Percentiles rank a stretch among this genome's conserved stretches.
These are phyloP conservation scores for Termitomyces sp. DNA, from an alignment of 768 basidiomycete species.

Conservation along the genomic window DNA sequence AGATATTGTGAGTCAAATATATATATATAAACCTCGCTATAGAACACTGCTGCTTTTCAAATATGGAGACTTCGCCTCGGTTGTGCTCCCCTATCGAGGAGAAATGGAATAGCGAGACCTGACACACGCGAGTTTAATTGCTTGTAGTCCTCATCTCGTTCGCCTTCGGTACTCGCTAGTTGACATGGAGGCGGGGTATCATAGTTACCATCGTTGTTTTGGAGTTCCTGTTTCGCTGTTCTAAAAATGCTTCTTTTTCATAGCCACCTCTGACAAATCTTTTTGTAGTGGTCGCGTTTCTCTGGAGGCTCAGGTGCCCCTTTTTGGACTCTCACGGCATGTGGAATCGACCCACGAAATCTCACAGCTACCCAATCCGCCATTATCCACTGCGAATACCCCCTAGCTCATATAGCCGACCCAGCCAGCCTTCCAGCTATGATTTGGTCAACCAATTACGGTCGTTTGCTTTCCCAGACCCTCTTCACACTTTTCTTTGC, in stretches of 20 bases:
- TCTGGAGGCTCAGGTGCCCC: constrained; percentile 94
- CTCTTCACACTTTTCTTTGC: constrained; percentile 95
- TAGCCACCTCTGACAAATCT: not conserved
- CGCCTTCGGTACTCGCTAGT: not conserved
- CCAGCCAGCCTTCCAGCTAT: constrained; percentile 83
- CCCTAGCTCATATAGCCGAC: constrained; percentile 50
- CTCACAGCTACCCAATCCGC: constrained; percentile 84
- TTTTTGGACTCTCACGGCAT: constrained; percentile 88
- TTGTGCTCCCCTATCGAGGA: not conserved
- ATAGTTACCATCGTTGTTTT: not conserved
- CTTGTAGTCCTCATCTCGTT: not conserved
- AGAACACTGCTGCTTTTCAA: not conserved
- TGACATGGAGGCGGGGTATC: not conserved
- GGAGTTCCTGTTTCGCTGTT: not conserved
- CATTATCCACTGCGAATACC: constrained; percentile 88
- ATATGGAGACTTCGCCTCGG: not conserved
- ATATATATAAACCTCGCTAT: not conserved
- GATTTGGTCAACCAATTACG: constrained; percentile 97
- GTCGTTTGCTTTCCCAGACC: constrained; percentile 81
- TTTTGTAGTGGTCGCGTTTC: constrained; percentile 84
- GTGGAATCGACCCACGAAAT: constrained; percentile 82
- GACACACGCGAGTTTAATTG: not conserved
- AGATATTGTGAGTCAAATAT: constrained; percentile 64
- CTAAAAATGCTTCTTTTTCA: not conserved
- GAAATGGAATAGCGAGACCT: not conserved